Evolutionary conservation across 345 rosid genomes (phyloP), one percentile per base, ranked within the genome.

Genomic region (Boechera retrofracta): DNA sequence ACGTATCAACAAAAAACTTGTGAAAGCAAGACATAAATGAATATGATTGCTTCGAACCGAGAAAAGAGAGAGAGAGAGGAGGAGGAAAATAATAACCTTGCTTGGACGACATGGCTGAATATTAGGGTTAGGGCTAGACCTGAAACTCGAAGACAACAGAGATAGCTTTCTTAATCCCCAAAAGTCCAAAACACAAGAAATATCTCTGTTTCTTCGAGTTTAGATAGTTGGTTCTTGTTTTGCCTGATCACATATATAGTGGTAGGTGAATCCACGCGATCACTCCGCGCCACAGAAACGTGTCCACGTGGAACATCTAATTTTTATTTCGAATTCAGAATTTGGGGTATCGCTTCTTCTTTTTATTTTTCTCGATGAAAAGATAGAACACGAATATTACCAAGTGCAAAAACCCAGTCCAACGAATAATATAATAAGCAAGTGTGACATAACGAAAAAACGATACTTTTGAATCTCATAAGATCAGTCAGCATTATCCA

Each of bases 21-120:
- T 41, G 53, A 61, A 29, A 18, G 9, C 42, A 52, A 42, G n/a
- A 56, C 4, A 41, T 36, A 7, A 4, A 60, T 36, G 15, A 64
- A 41, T 21, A 31, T 16, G 56, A 64, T 7, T 7, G 33, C 12
- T 35, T 12, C 10, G 0, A 10, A 15, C 12, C 4, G 1, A 21
- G 56, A 42, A 2, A 64, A 69, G 45, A 16, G 16, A 35, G 10
- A 41, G 44, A 4, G 72, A 67, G 41, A 69, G 45, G 32, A 58
- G 53, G 5, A 29, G 13, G 52, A 38, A 3, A 49, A 49, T 8
- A 36, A 33, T 21, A 53, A 87, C 88, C 91, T 84, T 86, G 91
- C 75, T 86, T 86, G 76, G 91, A 87, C 44, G 91, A 83, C 91
- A 87, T 87, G 66, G 79, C 77, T 65, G 29, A 42, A 31, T 55